Evolutionary conservation across 2,329 filamentous ascomycete genomes (phyloP), one percentile per base, ranked within the genome.

Genomic region (Fragosphaeria purpurea): DNA sequence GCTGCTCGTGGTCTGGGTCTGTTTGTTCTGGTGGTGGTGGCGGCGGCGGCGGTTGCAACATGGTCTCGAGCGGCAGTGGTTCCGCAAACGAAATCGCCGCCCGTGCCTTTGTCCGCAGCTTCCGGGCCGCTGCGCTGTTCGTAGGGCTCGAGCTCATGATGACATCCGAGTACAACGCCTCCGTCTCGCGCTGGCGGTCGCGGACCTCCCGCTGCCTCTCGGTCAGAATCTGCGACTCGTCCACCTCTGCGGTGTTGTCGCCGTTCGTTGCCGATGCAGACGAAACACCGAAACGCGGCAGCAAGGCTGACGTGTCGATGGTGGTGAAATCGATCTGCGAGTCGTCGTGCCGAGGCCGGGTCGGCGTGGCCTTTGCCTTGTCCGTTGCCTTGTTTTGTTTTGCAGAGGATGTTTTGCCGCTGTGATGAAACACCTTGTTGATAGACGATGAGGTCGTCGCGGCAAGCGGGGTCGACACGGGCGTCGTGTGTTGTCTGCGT

Each of bases 311-410:
- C 10, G 81, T 79, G 34, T 78, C 75, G 44, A 91, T 83, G 0
- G 80, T 69, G 3, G 83, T 79, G 60, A 93, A 93, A 42, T 86
- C 76, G 32, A 94, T 76, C 60, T 94, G 88, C 0, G 88, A 94
- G 64, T 94, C 78, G 55, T 95, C 80, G 58, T 95, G 88, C 37
- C 85, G 79, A 33, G 83, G 70, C 53, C 77, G 78, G 13, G 75
- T 71, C 44, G 57, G 52, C 1, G 52, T 65, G 11, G 62, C 56
- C 32, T 55, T 7, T 63, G 61, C 4, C 60, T 59, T n/a, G 48
- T 22, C 51, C 32, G 62, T 55, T 53, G 34, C 46, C 40, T 47
- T 41, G 5, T 32, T n/a, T 2, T 30, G 35, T 39, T 46, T 39
- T 7, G 41, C 31, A 37, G 35, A 37, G 11, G 35, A 7, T 9